phyloP scores from a whole-genome alignment of 208 protist genomes.

The Naegleria fowleri region DNA sequence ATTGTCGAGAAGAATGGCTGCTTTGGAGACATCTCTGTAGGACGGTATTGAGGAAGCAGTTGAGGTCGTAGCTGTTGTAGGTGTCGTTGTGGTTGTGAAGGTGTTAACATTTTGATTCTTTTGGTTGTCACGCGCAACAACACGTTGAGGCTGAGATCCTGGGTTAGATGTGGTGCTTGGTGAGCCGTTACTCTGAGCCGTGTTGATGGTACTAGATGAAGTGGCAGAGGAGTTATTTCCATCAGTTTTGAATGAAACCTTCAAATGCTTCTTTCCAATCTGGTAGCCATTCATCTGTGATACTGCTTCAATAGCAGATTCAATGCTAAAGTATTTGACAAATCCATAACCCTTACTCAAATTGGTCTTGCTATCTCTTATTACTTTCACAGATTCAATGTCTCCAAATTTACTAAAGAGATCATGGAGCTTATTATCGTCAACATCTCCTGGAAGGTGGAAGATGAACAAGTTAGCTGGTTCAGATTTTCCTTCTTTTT shows the following conservation, averaged over 20 bases:
- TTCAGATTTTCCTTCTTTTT: background rate
- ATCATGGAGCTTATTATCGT: background rate
- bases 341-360: conserved; percentile 42
- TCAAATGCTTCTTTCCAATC: conserved; percentile 32
- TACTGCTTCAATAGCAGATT: conserved; percentile 26
- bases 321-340: conserved; percentile 32
- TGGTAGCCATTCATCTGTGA: conserved; percentile 21
- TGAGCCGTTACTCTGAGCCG: too few relatives aligned
- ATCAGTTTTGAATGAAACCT: conserved; percentile 25
- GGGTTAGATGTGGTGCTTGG: too few relatives aligned
- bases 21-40: too few relatives aligned
- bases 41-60: too few relatives aligned
- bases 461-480: conserved; percentile 26
- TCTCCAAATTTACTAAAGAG: conserved; percentile 4
- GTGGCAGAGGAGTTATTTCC: too few relatives aligned
- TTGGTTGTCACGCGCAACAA: too few relatives aligned
- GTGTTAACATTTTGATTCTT: too few relatives aligned
- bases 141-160: too few relatives aligned
- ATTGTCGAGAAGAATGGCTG: too few relatives aligned
- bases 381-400: conserved; percentile 28
- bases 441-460: conserved; percentile 19
- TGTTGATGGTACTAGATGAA: too few relatives aligned
- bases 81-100: too few relatives aligned
- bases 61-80: too few relatives aligned
- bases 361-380: conserved; percentile 34